Conservation (phyloP, 345 rosid species). For the Pugionium dolabratum region DNA sequence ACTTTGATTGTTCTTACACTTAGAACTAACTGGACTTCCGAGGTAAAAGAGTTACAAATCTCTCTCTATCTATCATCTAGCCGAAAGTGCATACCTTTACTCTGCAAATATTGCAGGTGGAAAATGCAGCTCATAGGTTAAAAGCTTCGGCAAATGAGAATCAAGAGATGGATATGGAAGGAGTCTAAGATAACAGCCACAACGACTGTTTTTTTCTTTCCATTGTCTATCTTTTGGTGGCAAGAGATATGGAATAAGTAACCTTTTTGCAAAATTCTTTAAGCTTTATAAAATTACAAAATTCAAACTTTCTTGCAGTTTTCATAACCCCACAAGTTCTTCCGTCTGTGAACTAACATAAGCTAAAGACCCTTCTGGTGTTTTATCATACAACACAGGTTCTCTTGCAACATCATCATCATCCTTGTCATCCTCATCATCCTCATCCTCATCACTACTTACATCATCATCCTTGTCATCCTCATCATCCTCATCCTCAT, state of each 20-base stretch:
- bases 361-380: too few species aligned
- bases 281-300: too few species aligned
- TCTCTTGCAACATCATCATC: too few species aligned
- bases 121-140: constrained; percentile 57
- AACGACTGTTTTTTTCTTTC: neutral
- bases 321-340: too few species aligned
- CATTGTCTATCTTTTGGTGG: neutral
- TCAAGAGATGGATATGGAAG: constrained; percentile 31
- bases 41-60: constrained; percentile 49
- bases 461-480: too few species aligned
- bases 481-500: too few species aligned
- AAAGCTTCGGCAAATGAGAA: constrained; percentile 49
- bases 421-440: too few species aligned
- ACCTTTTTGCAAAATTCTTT: too few species aligned
- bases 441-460: too few species aligned
- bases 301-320: too few species aligned
- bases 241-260: neutral
- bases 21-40: constrained; percentile 70
- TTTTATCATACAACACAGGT: too few species aligned
- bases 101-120: constrained; percentile 51
- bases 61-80: neutral
- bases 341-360: too few species aligned
- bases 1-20: constrained; percentile 67
- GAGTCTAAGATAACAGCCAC: constrained; percentile 25
- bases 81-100: constrained; percentile 9